phyloP scores from a whole-genome alignment of 768 basidiomycete genomes.

The Amanita jacksonii region DNA sequence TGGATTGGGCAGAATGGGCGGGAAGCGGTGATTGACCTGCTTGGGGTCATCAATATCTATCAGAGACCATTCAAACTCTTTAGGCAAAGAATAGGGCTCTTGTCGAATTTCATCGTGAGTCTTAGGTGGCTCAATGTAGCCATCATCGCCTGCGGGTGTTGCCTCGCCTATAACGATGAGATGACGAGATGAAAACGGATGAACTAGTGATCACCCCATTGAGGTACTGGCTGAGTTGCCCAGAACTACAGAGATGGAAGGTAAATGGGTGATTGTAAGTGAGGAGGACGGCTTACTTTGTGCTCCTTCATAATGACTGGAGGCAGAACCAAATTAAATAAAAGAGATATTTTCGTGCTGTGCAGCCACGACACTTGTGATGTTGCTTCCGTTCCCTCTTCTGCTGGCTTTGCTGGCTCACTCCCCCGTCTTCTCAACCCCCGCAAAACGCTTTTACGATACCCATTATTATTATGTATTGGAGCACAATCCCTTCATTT shows the following conservation, averaged over 20 bases:
- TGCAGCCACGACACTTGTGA: conserved; percentile 12
- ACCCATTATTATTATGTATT: conserved; percentile 80
- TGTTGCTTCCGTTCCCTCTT: conserved; percentile 23
- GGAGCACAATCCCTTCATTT: conserved; percentile 42
- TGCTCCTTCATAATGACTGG: conserved; percentile 63
- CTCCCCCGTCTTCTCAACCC: conserved; percentile 24
- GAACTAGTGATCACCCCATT: conserved; percentile 41
- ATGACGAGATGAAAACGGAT: not conserved
- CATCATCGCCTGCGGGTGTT: conserved; percentile 55
- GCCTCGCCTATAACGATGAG: conserved; percentile 41
- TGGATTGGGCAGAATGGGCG: not conserved
- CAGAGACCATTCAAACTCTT: conserved; percentile 86
- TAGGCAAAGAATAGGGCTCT: conserved; percentile 81
- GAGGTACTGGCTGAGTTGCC: conserved; percentile 96
- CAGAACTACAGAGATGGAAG: conserved; percentile 59
- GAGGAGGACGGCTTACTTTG: conserved; percentile 45
- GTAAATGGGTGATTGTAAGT: conserved; percentile 2
- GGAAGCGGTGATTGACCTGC: conserved; percentile 42
- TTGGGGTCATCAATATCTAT: conserved; percentile 70
- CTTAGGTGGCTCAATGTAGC: conserved; percentile 80
- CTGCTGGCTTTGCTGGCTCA: conserved; percentile 23
- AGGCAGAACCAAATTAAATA: not conserved
- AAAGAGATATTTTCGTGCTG: not conserved
- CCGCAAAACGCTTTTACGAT: conserved; percentile 44
- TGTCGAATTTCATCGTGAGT: conserved; percentile 73